Evolutionary conservation across 2,329 filamentous ascomycete genomes (phyloP), one percentile per base, ranked within the genome.

Genomic region (Penicillium griseofulvum): DNA sequence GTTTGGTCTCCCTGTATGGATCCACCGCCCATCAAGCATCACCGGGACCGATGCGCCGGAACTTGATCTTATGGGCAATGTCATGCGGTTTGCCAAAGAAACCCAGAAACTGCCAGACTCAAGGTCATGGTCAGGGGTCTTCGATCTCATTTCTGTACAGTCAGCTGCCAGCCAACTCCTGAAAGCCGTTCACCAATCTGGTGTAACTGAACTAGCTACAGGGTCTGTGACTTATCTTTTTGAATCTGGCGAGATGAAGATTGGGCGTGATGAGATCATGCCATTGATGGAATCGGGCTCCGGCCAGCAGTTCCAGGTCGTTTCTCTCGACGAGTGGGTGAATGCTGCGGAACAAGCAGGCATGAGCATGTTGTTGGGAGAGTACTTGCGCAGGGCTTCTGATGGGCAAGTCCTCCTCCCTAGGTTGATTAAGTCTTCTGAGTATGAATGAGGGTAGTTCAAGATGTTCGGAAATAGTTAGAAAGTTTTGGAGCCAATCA

Each of bases 11-110:
- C 61, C 58, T 0, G 55, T 72, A 2, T 67, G 57, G 45, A 68
- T 74, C 26, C 68, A 75, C 50, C 70, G 72, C 6, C 66, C 65
- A 24, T 64, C 64, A 1, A 65, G 58, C 45, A 62, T 66, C 11
- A 60, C 52, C 4, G 63, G 63, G 2, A 24, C 46, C 5, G 52
- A 56, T 36, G 59, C 61, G 4, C 61, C 64, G 2, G 55, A 60
- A 33, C 55, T 61, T 4, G 64, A 67, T 26, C 38, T 67, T 12
- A 63, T 66, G 57, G 52, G 52, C 10, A 66, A 61, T 17, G 38
- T 67, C 17, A 60, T 65, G 44, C 54, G 49, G 4, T 65, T 58
- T 26, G 57, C 42, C 26, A 55, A 58, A 31, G 41, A 51, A 16
- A 65, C 43, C 4, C 56, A 41, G 10, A 61, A 52, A 29, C 55